Evolutionary conservation across 352 stramenopile species (phyloP).

Genomic region (Nothophytophthora sp.): DNA sequence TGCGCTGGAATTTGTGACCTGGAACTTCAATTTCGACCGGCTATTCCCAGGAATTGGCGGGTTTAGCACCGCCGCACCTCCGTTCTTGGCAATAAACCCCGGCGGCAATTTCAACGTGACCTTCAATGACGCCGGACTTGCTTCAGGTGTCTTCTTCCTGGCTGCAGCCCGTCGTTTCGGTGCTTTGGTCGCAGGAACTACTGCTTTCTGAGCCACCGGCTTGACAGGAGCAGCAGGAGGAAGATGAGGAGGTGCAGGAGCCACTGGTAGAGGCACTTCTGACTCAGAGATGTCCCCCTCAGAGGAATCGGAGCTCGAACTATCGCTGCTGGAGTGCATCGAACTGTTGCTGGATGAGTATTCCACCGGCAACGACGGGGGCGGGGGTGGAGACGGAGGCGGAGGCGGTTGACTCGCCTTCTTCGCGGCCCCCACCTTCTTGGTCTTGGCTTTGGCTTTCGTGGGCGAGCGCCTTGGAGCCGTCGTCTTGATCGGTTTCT

Average conservation of each 20-base stretch:
- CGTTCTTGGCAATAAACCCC: slow-evolving; percentile 42
- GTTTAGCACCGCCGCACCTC: slow-evolving; percentile 1
- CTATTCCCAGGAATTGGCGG: slow-evolving; percentile 7
- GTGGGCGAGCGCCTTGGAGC: slow-evolving; percentile 16
- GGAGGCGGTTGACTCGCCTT: slow-evolving; percentile 26
- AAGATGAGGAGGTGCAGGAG: slow-evolving; percentile 24
- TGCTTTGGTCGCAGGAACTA: slow-evolving; percentile 10
- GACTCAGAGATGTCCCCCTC: slow-evolving; percentile 39
- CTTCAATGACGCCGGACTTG: slow-evolving; percentile 43
- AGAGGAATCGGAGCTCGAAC: slow-evolving; percentile 59
- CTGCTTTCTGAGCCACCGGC: slow-evolving; percentile 18
- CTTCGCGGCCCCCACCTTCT: slow-evolving; percentile 11
- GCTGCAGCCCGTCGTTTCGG: slow-evolving; percentile 21
- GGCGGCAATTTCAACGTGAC: slow-evolving; percentile 62
- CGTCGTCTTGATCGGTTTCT: slow-evolving; percentile 17
- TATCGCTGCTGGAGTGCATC: slow-evolving; percentile 39
- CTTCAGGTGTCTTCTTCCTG: slow-evolving; percentile 30
- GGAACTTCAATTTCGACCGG: slow-evolving; percentile 38
- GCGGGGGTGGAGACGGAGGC: slow-evolving; percentile 32
- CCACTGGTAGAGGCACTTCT: slow-evolving; percentile 23
- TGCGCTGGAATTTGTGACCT: slow-evolving; percentile 37
- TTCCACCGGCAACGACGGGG: slow-evolving; percentile 20
- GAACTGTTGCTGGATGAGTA: slow-evolving; percentile 54
- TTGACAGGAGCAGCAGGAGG: slow-evolving; percentile 9
- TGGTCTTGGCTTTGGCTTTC: slow-evolving; percentile 29